A percentile compares a stretch with the other conserved stretches of the same genome.
These are phyloP conservation scores for Oidiodendron maius DNA, from an alignment of 495 filamentous ascomycete genomes.

Conservation along the genomic window DNA sequence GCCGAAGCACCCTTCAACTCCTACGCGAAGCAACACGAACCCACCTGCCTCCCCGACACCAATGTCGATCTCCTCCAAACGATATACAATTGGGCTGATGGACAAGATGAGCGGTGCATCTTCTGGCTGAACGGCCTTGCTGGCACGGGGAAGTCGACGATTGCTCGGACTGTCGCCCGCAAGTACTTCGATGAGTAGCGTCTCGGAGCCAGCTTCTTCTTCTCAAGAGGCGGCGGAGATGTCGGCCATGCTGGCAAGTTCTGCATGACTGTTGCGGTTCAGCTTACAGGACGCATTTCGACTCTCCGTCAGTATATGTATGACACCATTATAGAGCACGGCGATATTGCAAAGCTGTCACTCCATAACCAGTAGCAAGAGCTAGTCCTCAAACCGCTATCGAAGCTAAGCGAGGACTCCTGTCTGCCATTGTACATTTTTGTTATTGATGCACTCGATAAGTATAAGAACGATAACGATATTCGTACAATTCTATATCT, in stretches of 20 bases:
- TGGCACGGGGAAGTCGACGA: no score
- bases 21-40: constrained; percentile 7
- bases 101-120: no score
- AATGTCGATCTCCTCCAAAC: constrained; percentile 20
- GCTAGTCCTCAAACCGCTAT: constrained; percentile 4
- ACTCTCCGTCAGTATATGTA: constrained; percentile 1
- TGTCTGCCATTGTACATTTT: constrained; percentile 32
- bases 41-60: constrained; percentile 23
- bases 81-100: constrained; percentile 25
- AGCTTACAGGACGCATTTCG: neutral
- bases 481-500: constrained; percentile 19
- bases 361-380: constrained; percentile 4
- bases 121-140: no score
- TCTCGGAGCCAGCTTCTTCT: no score
- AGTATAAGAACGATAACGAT: constrained; percentile 17
- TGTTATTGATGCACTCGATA: constrained; percentile 20
- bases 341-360: neutral
- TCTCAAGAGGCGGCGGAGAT: no score
- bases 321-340: neutral
- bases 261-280: neutral
- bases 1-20: constrained; percentile 18
- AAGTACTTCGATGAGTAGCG: constrained; percentile 9
- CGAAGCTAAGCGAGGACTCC: constrained; percentile 26
- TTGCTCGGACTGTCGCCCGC: constrained; percentile 27
- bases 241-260: constrained; percentile 2